Evolutionary conservation across 768 basidiomycete species (phyloP).

Genomic region (Collybia sordida): DNA sequence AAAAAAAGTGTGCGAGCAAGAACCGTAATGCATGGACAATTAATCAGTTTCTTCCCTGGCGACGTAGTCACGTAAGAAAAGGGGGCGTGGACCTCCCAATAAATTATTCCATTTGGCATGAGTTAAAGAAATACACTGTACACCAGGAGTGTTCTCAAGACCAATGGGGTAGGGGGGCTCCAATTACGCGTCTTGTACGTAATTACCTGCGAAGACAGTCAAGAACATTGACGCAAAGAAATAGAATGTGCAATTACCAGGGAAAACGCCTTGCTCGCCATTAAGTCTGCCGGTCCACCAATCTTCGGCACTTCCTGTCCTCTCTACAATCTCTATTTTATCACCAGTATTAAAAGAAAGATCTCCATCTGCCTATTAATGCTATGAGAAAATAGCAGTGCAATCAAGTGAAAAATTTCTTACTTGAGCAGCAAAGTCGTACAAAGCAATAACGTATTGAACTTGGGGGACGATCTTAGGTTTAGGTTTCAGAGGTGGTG

Average conservation of each 20-base stretch:
- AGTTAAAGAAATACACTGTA: too few relatives aligned
- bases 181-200: slow-evolving; percentile 51
- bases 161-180: too few relatives aligned
- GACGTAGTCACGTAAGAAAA: too few relatives aligned
- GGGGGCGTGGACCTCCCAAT: too few relatives aligned
- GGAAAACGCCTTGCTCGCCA: slow-evolving; percentile 86
- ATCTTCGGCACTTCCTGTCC: slow-evolving; percentile 80
- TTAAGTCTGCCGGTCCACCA: slow-evolving; percentile 96
- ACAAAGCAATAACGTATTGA: slow-evolving; percentile 88
- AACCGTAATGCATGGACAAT: too few relatives aligned
- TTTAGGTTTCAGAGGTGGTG: slow-evolving; percentile 92
- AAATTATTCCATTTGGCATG: too few relatives aligned
- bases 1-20: neutral
- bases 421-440: slow-evolving; percentile 92
- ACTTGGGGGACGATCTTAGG: slow-evolving; percentile 64
- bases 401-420: slow-evolving; percentile 11
- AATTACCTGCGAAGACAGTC: slow-evolving; percentile 48
- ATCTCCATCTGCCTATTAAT: slow-evolving; percentile 79
- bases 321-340: slow-evolving; percentile 85
- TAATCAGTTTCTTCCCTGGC: too few relatives aligned
- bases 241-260: slow-evolving; percentile 46
- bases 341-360: slow-evolving; percentile 89
- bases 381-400: slow-evolving; percentile 1
- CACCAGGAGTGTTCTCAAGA: too few relatives aligned
- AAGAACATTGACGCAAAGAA: slow-evolving; percentile 3